phyloP scores from a whole-genome alignment of 139 green algal genomes.

The Chlamydomonas asymmetrica region DNA sequence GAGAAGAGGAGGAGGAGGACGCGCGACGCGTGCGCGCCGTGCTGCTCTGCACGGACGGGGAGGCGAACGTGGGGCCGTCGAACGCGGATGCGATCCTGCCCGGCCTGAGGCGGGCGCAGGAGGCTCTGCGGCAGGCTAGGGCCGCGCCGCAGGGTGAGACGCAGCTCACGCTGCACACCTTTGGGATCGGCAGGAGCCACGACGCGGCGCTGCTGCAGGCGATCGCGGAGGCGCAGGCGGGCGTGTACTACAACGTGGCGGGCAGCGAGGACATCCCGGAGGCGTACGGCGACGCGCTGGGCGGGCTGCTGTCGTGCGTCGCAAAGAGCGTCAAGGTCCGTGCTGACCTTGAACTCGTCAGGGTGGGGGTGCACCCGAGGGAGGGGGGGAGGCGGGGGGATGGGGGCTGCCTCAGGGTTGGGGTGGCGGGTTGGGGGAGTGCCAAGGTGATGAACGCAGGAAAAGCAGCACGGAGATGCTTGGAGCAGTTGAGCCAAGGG shows the following conservation, averaged over 20 bases:
- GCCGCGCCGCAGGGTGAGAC: constrained; percentile 1
- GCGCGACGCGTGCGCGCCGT: constrained; percentile 16
- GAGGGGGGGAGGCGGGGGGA: too few relatives aligned
- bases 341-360: too few relatives aligned
- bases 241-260: constrained; percentile 55
- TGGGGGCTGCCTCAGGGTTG: too few relatives aligned
- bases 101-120: neutral
- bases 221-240: constrained; percentile 40
- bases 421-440: too few relatives aligned
- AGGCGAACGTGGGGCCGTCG: constrained; percentile 28
- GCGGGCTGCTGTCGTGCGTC: constrained; percentile 49
- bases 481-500: too few relatives aligned
- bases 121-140: neutral
- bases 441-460: too few relatives aligned
- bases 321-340: constrained; percentile 46
- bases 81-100: constrained; percentile 1
- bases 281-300: constrained; percentile 38
- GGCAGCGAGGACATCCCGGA: constrained; percentile 1
- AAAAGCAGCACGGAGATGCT: too few relatives aligned
- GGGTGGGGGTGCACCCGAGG: too few relatives aligned
- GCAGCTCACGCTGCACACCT: constrained; percentile 44
- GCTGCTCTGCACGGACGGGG: constrained; percentile 51
- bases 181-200: constrained; percentile 44
- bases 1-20: neutral
- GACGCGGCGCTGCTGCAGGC: constrained; percentile 41